phyloP scores from a whole-genome alignment of 805 yeast species.

The Allodekkera sacchari region DNA sequence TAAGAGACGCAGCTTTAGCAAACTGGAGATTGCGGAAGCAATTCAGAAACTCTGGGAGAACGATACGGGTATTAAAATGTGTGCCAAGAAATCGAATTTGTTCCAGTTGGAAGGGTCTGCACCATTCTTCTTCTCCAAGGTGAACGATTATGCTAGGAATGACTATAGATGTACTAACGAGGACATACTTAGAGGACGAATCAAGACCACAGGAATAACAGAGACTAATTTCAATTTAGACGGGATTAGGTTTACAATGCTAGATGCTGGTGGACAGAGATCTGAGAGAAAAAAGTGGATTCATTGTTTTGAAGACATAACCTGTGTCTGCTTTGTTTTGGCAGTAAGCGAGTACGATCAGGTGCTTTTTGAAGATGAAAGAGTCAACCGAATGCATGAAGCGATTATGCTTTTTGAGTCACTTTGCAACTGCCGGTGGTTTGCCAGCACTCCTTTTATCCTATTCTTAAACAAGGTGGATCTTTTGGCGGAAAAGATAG shows the following conservation, averaged over 20 bases:
- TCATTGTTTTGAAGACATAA: slow-evolving; percentile 85
- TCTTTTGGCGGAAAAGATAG: slow-evolving; percentile 63
- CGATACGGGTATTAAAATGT: slow-evolving; percentile 58
- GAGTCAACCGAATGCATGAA: slow-evolving; percentile 87
- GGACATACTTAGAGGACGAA: slow-evolving; percentile 84
- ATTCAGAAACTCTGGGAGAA: slow-evolving; percentile 59
- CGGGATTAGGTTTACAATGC: slow-evolving; percentile 59
- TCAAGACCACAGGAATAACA: slow-evolving; percentile 92
- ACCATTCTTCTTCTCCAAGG: slow-evolving; percentile 68
- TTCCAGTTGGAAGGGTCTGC: slow-evolving; percentile 85
- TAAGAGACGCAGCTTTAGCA: slow-evolving; percentile 10
- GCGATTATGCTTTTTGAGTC: slow-evolving; percentile 78
- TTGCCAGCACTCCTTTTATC: slow-evolving; percentile 77
- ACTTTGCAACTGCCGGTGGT: slow-evolving; percentile 80
- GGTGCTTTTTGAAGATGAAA: slow-evolving; percentile 78
- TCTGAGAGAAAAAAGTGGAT: slow-evolving; percentile 91
- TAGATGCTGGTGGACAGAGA: slow-evolving; percentile 97
- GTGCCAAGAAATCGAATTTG: slow-evolving; percentile 55
- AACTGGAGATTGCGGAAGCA: slow-evolving; percentile 62
- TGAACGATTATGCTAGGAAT: slow-evolving; percentile 54
- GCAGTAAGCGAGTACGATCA: slow-evolving; percentile 94
- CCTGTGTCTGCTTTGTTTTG: slow-evolving; percentile 79
- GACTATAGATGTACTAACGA: slow-evolving; percentile 65
- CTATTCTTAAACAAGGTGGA: slow-evolving; percentile 87
- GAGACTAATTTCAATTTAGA: slow-evolving; percentile 70